phyloP scores from a whole-genome alignment of 768 basidiomycete species.

The Roridomyces roridus region DNA sequence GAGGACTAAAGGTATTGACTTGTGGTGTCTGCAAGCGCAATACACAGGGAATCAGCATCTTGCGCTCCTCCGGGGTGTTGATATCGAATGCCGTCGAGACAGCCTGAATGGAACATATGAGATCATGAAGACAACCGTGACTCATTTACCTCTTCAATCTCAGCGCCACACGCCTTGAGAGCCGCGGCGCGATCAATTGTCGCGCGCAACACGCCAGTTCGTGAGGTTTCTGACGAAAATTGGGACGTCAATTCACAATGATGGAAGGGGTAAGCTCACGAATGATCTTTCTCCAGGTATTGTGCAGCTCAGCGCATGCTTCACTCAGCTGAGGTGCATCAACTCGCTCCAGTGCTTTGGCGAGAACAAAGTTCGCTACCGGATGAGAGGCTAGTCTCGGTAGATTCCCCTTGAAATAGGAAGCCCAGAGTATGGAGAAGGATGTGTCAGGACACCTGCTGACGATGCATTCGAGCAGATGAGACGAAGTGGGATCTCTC shows the following conservation, averaged over 20 bases:
- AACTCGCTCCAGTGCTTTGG: slow-evolving; percentile 74
- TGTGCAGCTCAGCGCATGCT: slow-evolving; percentile 65
- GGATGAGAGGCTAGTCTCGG: slow-evolving; percentile 81
- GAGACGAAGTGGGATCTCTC: slow-evolving; percentile 87
- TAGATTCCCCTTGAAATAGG: slow-evolving; percentile 80
- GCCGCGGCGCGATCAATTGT: slow-evolving; percentile 69
- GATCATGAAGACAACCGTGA: background rate
- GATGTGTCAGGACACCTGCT: slow-evolving; percentile 61
- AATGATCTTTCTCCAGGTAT: slow-evolving; percentile 65
- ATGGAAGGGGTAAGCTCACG: slow-evolving; percentile 55
- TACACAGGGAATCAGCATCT: slow-evolving; percentile 69
- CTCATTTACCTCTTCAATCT: slow-evolving; percentile 59
- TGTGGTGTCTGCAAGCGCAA: slow-evolving; percentile 57
- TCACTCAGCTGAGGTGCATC: slow-evolving; percentile 59
- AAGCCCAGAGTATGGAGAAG: slow-evolving; percentile 75
- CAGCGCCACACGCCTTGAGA: slow-evolving; percentile 52
- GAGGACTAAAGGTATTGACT: slow-evolving; percentile 38
- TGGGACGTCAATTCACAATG: background rate
- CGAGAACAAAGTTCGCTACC: slow-evolving; percentile 92
- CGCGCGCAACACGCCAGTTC: slow-evolving; percentile 81
- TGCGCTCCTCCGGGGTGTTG: slow-evolving; percentile 50
- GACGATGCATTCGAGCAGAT: slow-evolving; percentile 85
- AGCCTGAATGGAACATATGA: slow-evolving; percentile 49
- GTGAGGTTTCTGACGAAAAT: slow-evolving; percentile 57
- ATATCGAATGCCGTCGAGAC: slow-evolving; percentile 66